Evolutionary conservation across 257 asterid species (phyloP), one percentile per base, ranked within the genome.

Genomic region (Gentiana straminea): DNA sequence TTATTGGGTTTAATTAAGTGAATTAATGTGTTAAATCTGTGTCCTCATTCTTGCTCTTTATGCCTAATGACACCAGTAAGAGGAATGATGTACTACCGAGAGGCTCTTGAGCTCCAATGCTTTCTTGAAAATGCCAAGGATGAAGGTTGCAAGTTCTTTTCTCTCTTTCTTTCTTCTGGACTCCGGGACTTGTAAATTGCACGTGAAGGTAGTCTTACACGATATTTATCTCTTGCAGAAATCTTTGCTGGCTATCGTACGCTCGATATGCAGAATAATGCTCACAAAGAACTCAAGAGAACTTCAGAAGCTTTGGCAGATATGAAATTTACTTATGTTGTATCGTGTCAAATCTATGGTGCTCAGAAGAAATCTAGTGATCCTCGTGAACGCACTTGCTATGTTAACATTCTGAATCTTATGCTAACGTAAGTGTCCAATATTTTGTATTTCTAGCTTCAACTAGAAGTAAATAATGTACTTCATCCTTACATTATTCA

Each of bases 21-120:
- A 41, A 7, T 5, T 41, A 41, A 41, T 41, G 46, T 41, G 2
- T 41, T 1, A 41, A 41, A 41, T 41, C 11, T 1, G 24, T 24
- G 24, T 24, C 24, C 24, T 3, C 55, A 33, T 59, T 49, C 61
- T 58, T 64, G 62, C 49, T 24, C 54, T 57, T 48, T 33, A 69
- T 58, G 61, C 61, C 7, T 41, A 4, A 41, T 0, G 46, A 54
- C 56, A 39, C 52, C 88, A 92, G 99, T 92, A 56, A 79, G 97
- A 72, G 99, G 99, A 70, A 92, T 92, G 97, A 88, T 88, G 94
- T 92, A 92, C 78, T 86, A 88, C 76, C 77, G 94, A 60, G 88
- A 81, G 57, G 80, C 99, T 52, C 80, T 92, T 70, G 94, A 88
- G 60, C 97, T 92, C 68, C 99, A 92, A 62, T 88, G 86, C 82